A percentile compares a stretch with the other conserved stretches of the same genome.
Conservation (phyloP, 1,284 basidiomycete species). For the Mycosarcoma maydis region DNA sequence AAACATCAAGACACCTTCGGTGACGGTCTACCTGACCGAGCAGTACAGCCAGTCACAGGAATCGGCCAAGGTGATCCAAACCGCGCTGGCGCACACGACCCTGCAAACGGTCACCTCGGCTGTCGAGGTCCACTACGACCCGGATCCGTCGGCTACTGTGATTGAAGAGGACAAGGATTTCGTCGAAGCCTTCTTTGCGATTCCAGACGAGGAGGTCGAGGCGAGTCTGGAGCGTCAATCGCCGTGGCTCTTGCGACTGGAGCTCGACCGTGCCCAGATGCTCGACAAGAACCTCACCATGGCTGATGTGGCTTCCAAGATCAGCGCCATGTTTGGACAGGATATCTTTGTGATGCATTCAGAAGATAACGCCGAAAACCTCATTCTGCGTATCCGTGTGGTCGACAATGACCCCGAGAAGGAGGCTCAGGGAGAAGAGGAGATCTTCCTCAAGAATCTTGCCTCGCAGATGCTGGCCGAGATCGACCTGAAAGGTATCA, state of each 20-base stretch:
- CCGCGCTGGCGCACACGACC: constrained; percentile 92
- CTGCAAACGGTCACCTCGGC: constrained; percentile 93
- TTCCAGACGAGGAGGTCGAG: constrained; percentile 96
- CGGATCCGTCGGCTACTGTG: constrained; percentile 87
- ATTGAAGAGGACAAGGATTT: constrained; percentile 97
- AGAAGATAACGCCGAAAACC: constrained; percentile 97
- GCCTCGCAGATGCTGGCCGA: constrained; percentile 96
- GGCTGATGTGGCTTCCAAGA: constrained; percentile 92
- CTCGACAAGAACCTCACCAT: constrained; percentile 96
- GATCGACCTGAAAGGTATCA: constrained; percentile 90
- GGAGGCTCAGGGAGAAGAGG: constrained; percentile 92
- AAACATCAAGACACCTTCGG: constrained; percentile 97
- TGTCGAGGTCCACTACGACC: constrained; percentile 98
- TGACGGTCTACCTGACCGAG: constrained; percentile 78
- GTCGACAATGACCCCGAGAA: constrained; percentile 89
- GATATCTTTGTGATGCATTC: constrained; percentile 99
- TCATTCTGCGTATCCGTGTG: constrained; percentile 91
- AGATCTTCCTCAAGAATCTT: constrained; percentile 93
- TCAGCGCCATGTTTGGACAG: constrained; percentile 92
- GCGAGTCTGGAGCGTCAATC: constrained; percentile 89
- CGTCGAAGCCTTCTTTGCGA: constrained; percentile 98
- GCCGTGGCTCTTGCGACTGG: constrained; percentile 95
- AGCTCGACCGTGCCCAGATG: constrained; percentile 96
- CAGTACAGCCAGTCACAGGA: constrained; percentile 69
- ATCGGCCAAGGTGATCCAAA: constrained; percentile 84